Evolutionary conservation across 1,284 basidiomycete species (phyloP), one percentile per base, ranked within the genome.

Genomic region (Phellopilus nigrolimitatus): DNA sequence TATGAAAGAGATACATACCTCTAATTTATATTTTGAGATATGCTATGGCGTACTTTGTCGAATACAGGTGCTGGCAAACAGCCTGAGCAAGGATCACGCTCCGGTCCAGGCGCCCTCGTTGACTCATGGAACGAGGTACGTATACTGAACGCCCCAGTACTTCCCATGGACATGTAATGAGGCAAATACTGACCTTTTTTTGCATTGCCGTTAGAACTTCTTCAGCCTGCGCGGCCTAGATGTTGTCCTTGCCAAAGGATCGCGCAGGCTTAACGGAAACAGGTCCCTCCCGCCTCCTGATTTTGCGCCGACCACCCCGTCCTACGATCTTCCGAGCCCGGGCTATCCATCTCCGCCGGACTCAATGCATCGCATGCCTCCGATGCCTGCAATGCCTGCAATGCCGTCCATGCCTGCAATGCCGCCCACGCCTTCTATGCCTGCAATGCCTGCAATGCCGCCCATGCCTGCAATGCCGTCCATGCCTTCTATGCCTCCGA

Each of bases 61-160:
- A 28, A 3, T 28, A n/a, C 36, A 25, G 17, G 9, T n/a, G 8
- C 44, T 27, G 50, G 38, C 8, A 52, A 41, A 40, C 49, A 50
- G 21, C 8, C 38, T 12, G 49, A 44, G 21, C 41, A 38, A 38
- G 46, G n/a, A 39, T 37, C 12, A 3, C 30, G 12, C 38, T n/a
- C 28, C 15, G 48, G 41, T 4, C 54, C 54, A 8, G 40, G 49
- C 13, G 31, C 41, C 4, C 43, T 56, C 17, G 48, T 56, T 12
- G 50, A 56, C 21, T 17, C 37, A 2, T 56, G 54, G 54, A 56
- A 56, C 30, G 24, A 27, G 21, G 53, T 54, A 50, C 17, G 46
- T 28, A 3, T 34, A 47, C 31, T n/a, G n/a, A n/a, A n/a, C n/a
- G n/a, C n/a, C n/a, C n/a, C n/a, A n/a, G n/a, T n/a, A n/a, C n/a